These are phyloP conservation scores for Sugiyamaella lignohabitans DNA, from an alignment of 805 yeast species.

Conservation along the genomic window DNA sequence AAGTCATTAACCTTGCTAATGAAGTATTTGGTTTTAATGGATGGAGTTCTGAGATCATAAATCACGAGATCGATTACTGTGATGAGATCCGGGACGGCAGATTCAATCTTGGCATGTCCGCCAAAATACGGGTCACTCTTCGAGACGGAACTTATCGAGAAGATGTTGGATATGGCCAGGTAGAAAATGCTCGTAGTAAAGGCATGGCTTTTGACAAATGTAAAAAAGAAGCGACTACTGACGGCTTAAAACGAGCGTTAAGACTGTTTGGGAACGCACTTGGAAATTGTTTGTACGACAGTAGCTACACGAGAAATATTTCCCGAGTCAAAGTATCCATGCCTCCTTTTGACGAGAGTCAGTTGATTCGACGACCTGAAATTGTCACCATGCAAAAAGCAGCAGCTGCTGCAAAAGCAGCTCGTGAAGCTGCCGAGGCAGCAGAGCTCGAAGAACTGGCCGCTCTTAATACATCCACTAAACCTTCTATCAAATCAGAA, in stretches of 20 bases:
- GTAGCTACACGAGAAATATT: constrained; percentile 23
- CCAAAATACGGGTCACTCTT: constrained; percentile 57
- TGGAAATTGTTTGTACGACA: constrained; percentile 43
- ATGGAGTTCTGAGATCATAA: constrained; percentile 60
- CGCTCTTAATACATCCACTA: neutral
- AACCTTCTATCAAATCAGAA: neutral
- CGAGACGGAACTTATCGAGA: constrained; percentile 80
- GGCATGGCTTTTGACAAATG: constrained; percentile 75
- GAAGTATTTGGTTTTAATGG: constrained; percentile 75
- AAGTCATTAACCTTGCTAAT: constrained; percentile 62
- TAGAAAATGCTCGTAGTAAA: constrained; percentile 45
- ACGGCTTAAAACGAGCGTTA: constrained; percentile 72
- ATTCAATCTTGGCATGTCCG: constrained; percentile 24
- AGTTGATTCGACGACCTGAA: constrained; percentile 17
- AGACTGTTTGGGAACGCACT: constrained; percentile 73
- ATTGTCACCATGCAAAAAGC: constrained; percentile 2
- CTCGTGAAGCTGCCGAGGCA: neutral
- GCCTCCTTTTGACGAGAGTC: constrained; percentile 9
- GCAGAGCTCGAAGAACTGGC: neutral
- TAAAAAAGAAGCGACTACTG: constrained; percentile 78
- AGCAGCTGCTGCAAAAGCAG: neutral
- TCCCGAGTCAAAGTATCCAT: constrained; percentile 15
- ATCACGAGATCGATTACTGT: constrained; percentile 48
- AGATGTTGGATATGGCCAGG: constrained; percentile 68
- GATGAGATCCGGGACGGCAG: constrained; percentile 19